A percentile compares a stretch with the other conserved stretches of the same genome.
phyloP scores from a whole-genome alignment of 1,284 basidiomycete species.

The Cutaneotrichosporon dermatis region DNA sequence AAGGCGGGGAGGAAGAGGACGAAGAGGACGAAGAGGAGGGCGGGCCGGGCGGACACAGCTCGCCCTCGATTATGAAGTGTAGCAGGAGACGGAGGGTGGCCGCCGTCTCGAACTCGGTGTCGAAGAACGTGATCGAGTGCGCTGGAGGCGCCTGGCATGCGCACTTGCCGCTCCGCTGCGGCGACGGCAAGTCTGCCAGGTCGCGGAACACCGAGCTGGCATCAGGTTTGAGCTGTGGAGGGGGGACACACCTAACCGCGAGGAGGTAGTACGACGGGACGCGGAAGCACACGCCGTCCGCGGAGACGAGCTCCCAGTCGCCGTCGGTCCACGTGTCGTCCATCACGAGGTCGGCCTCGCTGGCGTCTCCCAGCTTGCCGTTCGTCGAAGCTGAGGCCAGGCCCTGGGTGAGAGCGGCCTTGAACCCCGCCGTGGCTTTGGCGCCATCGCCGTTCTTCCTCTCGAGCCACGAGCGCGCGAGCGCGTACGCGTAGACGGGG shows the following conservation, averaged over 20 bases:
- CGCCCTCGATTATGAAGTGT: neutral
- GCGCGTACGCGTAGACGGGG: neutral
- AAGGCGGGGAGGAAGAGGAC: no score
- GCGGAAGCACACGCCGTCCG: conserved; percentile 9
- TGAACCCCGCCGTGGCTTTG: no score
- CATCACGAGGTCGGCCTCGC: neutral
- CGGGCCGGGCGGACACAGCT: neutral
- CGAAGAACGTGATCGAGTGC: neutral
- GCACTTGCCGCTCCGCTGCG: no score
- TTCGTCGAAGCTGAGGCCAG: no score
- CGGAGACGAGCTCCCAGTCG: conserved; percentile 6
- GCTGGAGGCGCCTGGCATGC: no score
- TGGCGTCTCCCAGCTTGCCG: no score
- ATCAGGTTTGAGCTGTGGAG: neutral
- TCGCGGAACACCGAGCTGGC: conserved; percentile 7
- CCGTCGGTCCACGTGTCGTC: neutral
- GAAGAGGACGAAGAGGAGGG: no score
- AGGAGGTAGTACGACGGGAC: conserved; percentile 3
- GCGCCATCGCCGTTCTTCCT: no score
- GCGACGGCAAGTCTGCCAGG: neutral
- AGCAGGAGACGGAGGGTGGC: neutral
- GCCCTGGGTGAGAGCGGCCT: no score
- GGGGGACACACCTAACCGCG: neutral
- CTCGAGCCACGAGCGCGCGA: neutral
- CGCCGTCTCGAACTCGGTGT: neutral